Percentiles rank a stretch among this genome's conserved stretches.
Evolutionary conservation across 208 protist genomes (phyloP).

Genomic region (Zelonia costaricensis): DNA sequence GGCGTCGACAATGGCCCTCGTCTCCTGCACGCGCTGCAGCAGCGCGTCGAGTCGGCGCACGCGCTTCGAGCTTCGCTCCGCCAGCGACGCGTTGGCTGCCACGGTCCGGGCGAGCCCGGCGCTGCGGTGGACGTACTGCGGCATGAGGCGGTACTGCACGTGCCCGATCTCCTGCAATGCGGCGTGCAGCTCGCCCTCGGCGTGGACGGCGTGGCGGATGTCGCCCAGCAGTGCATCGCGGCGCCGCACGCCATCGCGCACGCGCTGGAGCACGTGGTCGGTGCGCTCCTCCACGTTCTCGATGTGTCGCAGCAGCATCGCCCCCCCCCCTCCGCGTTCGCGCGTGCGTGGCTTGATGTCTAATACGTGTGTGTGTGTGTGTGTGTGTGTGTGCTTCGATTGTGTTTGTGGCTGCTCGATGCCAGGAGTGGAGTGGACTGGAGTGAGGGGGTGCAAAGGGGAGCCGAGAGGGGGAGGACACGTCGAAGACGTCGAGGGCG

Average conservation of each 20-base stretch:
- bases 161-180: conserved; percentile 39
- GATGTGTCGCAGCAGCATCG: conserved; percentile 34
- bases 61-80: conserved; percentile 49
- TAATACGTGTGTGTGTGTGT: too few species aligned
- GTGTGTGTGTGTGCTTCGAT: too few species aligned
- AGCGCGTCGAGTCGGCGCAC: conserved; percentile 54
- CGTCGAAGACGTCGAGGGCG: too few species aligned
- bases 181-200: conserved; percentile 13
- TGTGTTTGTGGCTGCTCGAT: too few species aligned
- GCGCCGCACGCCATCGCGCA: conserved; percentile 44
- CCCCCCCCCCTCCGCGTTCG: too few species aligned
- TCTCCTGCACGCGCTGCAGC: conserved; percentile 53
- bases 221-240: conserved; percentile 50
- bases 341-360: too few species aligned
- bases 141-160: conserved; percentile 47
- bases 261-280: conserved; percentile 50
- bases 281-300: conserved; percentile 57
- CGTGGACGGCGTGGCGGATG: conserved; percentile 36
- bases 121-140: conserved; percentile 47
- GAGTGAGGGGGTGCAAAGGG: too few species aligned
- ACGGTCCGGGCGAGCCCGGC: conserved; percentile 50
- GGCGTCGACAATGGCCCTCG: conserved; percentile 49
- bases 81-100: conserved; percentile 44
- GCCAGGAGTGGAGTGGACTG: too few species aligned
- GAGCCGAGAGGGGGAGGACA: too few species aligned